Conservation (phyloP, 768 basidiomycete genomes). For the Gloeophyllum trabeum region DNA sequence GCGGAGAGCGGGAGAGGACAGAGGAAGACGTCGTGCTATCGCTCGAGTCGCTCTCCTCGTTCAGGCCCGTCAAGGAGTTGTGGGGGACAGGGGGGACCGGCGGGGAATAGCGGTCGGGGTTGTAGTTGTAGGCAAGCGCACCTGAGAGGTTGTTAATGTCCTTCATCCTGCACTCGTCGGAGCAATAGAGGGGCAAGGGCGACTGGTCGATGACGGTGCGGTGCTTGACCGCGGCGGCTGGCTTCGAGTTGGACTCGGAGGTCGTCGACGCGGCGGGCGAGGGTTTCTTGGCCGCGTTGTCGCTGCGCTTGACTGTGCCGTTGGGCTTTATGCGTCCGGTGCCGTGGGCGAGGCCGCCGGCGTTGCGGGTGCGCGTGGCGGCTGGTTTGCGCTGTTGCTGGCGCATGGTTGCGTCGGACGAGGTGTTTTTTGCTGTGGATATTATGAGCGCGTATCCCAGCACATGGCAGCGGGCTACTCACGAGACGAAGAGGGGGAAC, state of each 20-base stretch:
- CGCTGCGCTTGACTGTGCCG: constrained; percentile 35
- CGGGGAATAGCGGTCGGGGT: constrained; percentile 32
- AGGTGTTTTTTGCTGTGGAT: constrained; percentile 17
- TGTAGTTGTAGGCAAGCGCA: constrained; percentile 28
- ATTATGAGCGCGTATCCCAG: constrained; percentile 5
- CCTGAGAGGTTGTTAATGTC: constrained; percentile 32
- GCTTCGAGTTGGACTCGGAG: constrained; percentile 13
- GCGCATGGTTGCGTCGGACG: constrained; percentile 16
- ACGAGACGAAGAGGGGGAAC: constrained; percentile 28
- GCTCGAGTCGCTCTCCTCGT: constrained; percentile 31
- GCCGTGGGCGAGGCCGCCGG: constrained; percentile 50
- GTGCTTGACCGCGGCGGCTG: constrained; percentile 29
- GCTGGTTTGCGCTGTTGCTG: constrained; percentile 23
- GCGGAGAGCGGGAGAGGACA: constrained; percentile 21
- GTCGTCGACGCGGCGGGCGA: constrained; percentile 9
- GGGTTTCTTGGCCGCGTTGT: constrained; percentile 11
- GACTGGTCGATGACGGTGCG: constrained; percentile 70
- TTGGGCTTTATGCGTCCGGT: constrained; percentile 53
- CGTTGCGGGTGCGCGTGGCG: constrained; percentile 22
- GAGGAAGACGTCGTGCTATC: constrained; percentile 16
- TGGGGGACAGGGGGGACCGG: constrained; percentile 28
- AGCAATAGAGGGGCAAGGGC: constrained; percentile 79
- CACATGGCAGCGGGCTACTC: constrained; percentile 11
- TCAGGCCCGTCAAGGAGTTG: constrained; percentile 22
- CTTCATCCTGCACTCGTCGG: constrained; percentile 56